Base-by-base conservation (phyloP, 2,329 filamentous ascomycete species). In the Myriosclerotinia curreyana region DNA sequence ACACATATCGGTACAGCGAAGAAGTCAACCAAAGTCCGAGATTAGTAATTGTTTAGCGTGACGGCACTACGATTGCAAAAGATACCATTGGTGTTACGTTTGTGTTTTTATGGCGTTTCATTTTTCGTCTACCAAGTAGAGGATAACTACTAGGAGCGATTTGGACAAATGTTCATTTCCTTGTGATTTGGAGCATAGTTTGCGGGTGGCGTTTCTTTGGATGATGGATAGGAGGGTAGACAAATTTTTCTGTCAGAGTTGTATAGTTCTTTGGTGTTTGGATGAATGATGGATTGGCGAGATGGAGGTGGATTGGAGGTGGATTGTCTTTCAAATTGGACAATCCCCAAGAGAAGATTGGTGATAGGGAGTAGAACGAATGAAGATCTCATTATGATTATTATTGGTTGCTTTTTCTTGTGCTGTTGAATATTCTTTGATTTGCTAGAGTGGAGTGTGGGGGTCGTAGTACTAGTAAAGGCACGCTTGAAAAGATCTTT, bases 1-100 rank as follows among this genome's bases (percentile, higher is more conserved):
- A 96, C 92, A 34, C 92, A 96, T 71, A 96, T 96, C 71, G 92
- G 92, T 66, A 94, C 91, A 0, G 92, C 92, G 50, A 96, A 90
- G 79, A 86, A 86, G 66, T 87, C 86, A 60, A 87, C 86, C 69
- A 89, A 86, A 76, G 78, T 84, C 66, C 80, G 76, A 70, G 77
- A 79, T 34, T 56, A 48, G 52, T 42, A 42, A 58, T 58, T 28
- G 34, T 58, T 56, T 40, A 36, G 34, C 11, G 34, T 63, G 52
- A 58, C 25, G 44, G 14, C 36, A 49, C 44, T 38, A 42, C 22
- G 42, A 63, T 58, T 58, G 52, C 61, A 58, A 56, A 58, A 63
- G 44, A 63, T 63, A 63, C 61, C 61, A 63, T 20, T 58, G 42
- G 40, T 63, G 44, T 63, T 63, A 11, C 44, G 20, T 56, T 42